These are phyloP conservation scores for Puccinia sorghi DNA, from an alignment of 1,284 basidiomycete genomes.

Conservation along the genomic window DNA sequence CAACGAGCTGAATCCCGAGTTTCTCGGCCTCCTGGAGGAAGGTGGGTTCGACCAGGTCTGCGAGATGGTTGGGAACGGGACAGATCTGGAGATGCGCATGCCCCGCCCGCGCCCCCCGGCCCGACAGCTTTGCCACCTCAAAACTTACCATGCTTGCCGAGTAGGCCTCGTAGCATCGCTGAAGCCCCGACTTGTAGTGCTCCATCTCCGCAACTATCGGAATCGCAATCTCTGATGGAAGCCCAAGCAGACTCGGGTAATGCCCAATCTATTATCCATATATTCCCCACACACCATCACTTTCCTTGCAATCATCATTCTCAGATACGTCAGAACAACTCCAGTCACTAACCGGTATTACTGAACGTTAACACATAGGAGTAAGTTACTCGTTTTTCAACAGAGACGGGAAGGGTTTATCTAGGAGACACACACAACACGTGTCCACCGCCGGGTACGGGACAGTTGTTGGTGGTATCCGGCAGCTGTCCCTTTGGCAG, in stretches of 20 bases:
- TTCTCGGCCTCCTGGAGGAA: slow-evolving; percentile 70
- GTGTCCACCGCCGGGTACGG: slow-evolving; percentile 88
- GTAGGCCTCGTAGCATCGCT: slow-evolving; percentile 71
- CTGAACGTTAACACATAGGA: background rate
- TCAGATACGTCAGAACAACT: background rate
- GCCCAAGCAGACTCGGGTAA: slow-evolving; percentile 66
- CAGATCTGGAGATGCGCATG: slow-evolving; percentile 88
- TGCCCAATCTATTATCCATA: slow-evolving; percentile 57
- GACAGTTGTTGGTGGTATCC: slow-evolving; percentile 64
- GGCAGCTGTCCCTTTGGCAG: slow-evolving; percentile 89
- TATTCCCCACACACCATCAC: background rate
- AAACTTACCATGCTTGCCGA: slow-evolving; percentile 73
- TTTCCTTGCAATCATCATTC: background rate
- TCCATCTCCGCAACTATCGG: slow-evolving; percentile 78
- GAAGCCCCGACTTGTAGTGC: slow-evolving; percentile 75
- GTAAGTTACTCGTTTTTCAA: background rate
- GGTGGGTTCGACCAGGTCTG: slow-evolving; percentile 67
- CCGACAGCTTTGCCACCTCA: slow-evolving; percentile 77
- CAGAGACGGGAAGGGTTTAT: slow-evolving; percentile 60
- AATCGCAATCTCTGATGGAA: slow-evolving; percentile 72
- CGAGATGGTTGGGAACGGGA: slow-evolving; percentile 70
- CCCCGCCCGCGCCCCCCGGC: slow-evolving; percentile 70
- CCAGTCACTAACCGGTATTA: slow-evolving; percentile 30
- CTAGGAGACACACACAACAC: slow-evolving; percentile 64
- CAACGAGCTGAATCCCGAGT: slow-evolving; percentile 27